Evolutionary conservation across 768 basidiomycete genomes (phyloP).

Genomic region (Sporobolomyces phaffii): DNA sequence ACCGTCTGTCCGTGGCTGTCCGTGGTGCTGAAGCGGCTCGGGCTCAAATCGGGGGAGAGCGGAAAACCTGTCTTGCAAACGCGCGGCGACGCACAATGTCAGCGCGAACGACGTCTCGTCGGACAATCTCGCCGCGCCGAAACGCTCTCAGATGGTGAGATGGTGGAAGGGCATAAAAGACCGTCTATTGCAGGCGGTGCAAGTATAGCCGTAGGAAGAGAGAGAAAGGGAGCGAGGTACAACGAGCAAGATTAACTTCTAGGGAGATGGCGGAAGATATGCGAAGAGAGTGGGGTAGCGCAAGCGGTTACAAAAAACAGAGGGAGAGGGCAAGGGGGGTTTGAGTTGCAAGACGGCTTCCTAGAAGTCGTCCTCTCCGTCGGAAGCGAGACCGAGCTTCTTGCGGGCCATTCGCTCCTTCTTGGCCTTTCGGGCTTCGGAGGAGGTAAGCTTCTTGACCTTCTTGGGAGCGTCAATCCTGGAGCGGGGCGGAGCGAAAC

Average conservation of each 20-base stretch:
- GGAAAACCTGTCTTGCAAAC: too few species aligned
- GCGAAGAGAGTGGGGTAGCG: not conserved
- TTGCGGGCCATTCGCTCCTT: constrained; percentile 35
- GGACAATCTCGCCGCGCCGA: too few species aligned
- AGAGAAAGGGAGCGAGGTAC: not conserved
- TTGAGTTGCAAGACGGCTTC: too few species aligned
- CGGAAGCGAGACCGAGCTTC: constrained; percentile 31
- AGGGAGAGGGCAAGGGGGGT: not conserved
- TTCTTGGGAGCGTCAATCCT: constrained; percentile 12
- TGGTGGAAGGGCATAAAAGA: too few species aligned
- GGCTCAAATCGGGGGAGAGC: too few species aligned
- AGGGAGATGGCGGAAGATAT: not conserved
- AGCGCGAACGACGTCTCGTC: too few species aligned
- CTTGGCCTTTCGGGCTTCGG: constrained; percentile 25
- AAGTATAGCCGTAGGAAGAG: too few species aligned
- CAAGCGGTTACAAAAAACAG: not conserved
- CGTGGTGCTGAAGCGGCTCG: too few species aligned
- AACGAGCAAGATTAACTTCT: not conserved
- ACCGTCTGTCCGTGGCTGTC: too few species aligned
- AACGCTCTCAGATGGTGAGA: too few species aligned
- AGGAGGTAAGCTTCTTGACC: constrained; percentile 26
- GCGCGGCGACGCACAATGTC: too few species aligned
- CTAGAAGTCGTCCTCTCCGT: constrained; percentile 28
- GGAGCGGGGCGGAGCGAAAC: not conserved
- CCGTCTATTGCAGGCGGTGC: too few species aligned